phyloP scores from a whole-genome alignment of 2,329 filamentous ascomycete genomes.

The Alternaria sp. region DNA sequence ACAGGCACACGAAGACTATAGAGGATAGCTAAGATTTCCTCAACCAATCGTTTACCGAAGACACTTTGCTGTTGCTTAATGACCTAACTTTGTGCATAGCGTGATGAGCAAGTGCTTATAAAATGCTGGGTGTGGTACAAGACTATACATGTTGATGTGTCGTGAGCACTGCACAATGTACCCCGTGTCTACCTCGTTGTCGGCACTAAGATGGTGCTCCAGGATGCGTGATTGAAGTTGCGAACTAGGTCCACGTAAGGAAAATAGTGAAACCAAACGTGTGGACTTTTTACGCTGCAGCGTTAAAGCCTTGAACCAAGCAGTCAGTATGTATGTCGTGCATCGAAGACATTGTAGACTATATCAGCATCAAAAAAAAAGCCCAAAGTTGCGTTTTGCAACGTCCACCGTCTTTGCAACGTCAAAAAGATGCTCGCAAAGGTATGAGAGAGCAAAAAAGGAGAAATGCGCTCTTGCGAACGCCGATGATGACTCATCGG shows the following conservation, averaged over 20 bases:
- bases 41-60: background rate
- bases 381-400: background rate
- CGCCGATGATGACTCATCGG: conserved; percentile 16
- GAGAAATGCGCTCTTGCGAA: background rate
- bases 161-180: background rate
- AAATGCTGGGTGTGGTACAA: background rate
- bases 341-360: background rate
- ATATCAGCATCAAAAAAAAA: background rate
- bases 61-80: background rate
- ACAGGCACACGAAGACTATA: conserved; percentile 1
- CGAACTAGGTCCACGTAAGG: background rate
- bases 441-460: background rate
- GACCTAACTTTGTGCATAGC: background rate
- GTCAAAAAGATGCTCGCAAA: background rate
- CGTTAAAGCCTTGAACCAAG: no score
- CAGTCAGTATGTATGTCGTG: background rate
- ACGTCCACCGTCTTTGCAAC: no score
- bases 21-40: background rate
- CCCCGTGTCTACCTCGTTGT: background rate
- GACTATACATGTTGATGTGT: background rate
- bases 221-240: background rate
- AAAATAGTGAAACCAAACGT: background rate
- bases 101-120: background rate
- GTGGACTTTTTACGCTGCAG: background rate
- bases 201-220: background rate